Percentiles rank a stretch among this genome's conserved stretches.
phyloP scores from a whole-genome alignment of 768 basidiomycete species.

The Tulasnella calospora region DNA sequence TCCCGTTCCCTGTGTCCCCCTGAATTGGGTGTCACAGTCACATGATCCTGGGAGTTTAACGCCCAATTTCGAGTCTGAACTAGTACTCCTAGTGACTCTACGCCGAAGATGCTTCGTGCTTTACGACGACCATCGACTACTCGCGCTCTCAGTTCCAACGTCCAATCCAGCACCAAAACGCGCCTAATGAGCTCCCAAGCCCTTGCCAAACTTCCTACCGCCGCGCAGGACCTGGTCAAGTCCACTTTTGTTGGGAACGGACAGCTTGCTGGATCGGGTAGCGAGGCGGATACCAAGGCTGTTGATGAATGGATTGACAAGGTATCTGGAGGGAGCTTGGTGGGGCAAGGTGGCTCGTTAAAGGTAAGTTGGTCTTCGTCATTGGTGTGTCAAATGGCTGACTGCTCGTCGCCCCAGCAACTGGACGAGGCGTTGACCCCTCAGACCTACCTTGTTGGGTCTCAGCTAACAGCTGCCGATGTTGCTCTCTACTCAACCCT shows the following conservation, averaged over 20 bases:
- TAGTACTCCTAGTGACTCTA: not conserved
- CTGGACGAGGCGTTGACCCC: conserved; percentile 67
- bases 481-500: conserved; percentile 86
- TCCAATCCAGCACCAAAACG: not conserved
- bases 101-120: not conserved
- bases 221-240: conserved; percentile 18
- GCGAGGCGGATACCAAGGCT: conserved; percentile 58
- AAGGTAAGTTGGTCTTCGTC: conserved; percentile 42
- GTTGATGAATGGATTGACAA: conserved; percentile 68
- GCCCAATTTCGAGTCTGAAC: conserved; percentile 8
- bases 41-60: not conserved
- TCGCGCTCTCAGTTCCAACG: not conserved
- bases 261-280: conserved; percentile 28
- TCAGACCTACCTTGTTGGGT: conserved; percentile 79
- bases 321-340: conserved; percentile 48
- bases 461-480: conserved; percentile 84
- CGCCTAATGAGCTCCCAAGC: conserved; percentile 19
- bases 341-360: conserved; percentile 42
- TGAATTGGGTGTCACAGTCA: not conserved
- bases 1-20: not conserved
- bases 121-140: not conserved
- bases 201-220: conserved; percentile 14
- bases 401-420: conserved; percentile 43
- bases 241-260: conserved; percentile 1
- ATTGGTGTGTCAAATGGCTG: not conserved